Base-by-base conservation (phyloP, 305 asterid species). In the Rubia peregrina region DNA sequence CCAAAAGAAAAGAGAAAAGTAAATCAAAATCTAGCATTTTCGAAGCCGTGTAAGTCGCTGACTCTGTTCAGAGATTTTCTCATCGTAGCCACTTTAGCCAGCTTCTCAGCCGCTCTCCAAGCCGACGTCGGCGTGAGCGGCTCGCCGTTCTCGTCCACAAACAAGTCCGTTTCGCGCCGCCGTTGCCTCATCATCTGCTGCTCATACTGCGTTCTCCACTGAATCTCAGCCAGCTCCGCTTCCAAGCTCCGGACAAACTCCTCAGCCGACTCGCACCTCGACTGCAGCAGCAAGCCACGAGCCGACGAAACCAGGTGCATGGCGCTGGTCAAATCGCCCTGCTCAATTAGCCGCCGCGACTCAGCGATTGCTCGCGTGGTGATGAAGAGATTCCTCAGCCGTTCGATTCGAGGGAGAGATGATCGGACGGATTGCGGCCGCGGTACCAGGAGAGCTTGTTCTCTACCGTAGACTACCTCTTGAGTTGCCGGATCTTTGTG, bases 31-130 rank as follows among this genome's bases (percentile, higher is more conserved):
- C 97, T 86, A 69, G 97, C 96, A 70, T 90, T 89, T 80, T 92
- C 98, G 55, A 92, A 92, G 77, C 98, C 98, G 83, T 92, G 98
- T 77, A 92, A 76, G 63, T 92, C 97, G 74, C 85, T 70, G 70
- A 84, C 89, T 83, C 88, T 78, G 72, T 82, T 83, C 70, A 80
- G 49, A 12, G 89, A 82, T 74, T 83, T 88, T 75, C 81, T 86
- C 85, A 79, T 78, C 68, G 76, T 83, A 38, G 87, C 90, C 67
- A 80, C 80, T 68, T 83, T 87, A 71, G 89, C 86, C 76, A 85
- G 85, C 85, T 84, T 87, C 80, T 87, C 90, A 46, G 95, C 95
- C 67, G 88, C 87, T 74, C 88, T 85, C 86, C 90, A 85, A 74
- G 96, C 93, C 74, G 96, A 89, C 7, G 85, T 81, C 22, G 95